A percentile compares a stretch with the other conserved stretches of the same genome.
These are phyloP conservation scores for Delitschia confertaspora DNA, from an alignment of 495 filamentous ascomycete species.

Conservation along the genomic window DNA sequence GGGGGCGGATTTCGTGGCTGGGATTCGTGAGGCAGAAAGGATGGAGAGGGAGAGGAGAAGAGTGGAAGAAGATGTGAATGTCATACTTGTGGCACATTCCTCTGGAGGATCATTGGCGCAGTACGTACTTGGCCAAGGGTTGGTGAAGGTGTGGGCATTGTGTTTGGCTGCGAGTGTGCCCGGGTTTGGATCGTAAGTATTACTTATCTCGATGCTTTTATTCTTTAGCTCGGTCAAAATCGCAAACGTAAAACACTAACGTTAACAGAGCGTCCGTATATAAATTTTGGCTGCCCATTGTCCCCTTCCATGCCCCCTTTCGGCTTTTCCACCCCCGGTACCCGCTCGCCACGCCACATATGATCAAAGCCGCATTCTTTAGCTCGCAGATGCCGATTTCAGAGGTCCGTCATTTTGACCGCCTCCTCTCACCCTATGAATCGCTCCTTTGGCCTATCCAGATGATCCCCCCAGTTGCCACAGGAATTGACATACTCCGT, in stretches of 20 bases:
- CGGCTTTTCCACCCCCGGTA: slow-evolving; percentile 43
- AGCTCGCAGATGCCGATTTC: slow-evolving; percentile 26
- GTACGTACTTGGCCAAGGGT: slow-evolving; percentile 36
- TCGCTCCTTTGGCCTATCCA: slow-evolving; percentile 40
- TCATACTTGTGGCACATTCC: slow-evolving; percentile 43
- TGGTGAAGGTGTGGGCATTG: slow-evolving; percentile 36
- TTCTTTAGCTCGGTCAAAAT: neutral
- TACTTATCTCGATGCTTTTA: neutral
- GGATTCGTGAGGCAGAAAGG: slow-evolving; percentile 31
- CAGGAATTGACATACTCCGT: slow-evolving; percentile 31
- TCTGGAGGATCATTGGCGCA: slow-evolving; percentile 41
- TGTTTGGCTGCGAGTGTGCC: slow-evolving; percentile 38
- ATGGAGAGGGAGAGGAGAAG: slow-evolving; percentile 10
- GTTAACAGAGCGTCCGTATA: slow-evolving; percentile 34
- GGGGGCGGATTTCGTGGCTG: slow-evolving; percentile 39
- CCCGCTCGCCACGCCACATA: slow-evolving; percentile 37
- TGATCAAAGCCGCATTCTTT: slow-evolving; percentile 41
- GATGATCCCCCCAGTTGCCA: slow-evolving; percentile 37
- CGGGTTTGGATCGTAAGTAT: slow-evolving; percentile 35
- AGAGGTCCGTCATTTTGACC: slow-evolving; percentile 34
- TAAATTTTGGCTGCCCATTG: slow-evolving; percentile 38
- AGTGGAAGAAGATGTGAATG: slow-evolving; percentile 22
- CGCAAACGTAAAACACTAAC: slow-evolving; percentile 17
- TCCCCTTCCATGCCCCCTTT: slow-evolving; percentile 37
- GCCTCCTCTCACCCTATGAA: slow-evolving; percentile 36